Evolutionary conservation across 1,284 basidiomycete species (phyloP).

Genomic region (Apiotrichum sp.): DNA sequence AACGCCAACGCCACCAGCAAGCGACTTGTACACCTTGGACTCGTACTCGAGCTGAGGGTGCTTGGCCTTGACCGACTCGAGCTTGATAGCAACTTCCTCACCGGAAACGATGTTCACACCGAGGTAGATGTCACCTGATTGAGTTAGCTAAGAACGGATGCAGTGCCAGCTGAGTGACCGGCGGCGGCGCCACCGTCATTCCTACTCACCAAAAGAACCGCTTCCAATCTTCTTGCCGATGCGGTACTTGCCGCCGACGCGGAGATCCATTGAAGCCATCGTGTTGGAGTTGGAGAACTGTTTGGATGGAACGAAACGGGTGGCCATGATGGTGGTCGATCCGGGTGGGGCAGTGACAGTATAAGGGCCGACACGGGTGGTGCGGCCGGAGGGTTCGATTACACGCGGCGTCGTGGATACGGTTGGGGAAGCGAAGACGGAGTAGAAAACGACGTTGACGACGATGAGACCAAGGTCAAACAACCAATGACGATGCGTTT

Average conservation of each 20-base stretch:
- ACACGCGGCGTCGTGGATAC: conserved; percentile 3
- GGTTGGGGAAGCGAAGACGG: not conserved
- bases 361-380: not conserved
- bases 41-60: conserved; percentile 99
- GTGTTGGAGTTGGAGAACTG: conserved; percentile 15
- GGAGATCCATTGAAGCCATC: conserved; percentile 68
- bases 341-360: not conserved
- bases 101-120: conserved; percentile 99
- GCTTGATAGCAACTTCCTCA: conserved; percentile 99
- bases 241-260: conserved; percentile 96
- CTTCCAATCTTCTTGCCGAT: conserved; percentile 99
- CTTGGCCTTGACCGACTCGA: conserved; percentile 99
- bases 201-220: conserved; percentile 82
- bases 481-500: not conserved
- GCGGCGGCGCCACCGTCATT: not conserved
- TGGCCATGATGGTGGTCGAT: conserved; percentile 7
- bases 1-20: conserved; percentile 96
- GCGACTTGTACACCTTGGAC: conserved; percentile 92
- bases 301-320: conserved; percentile 4
- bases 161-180: too few relatives aligned
- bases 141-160: too few relatives aligned
- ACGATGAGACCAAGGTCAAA: not conserved
- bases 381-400: not conserved
- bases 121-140: conserved; percentile 91
- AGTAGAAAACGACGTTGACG: not conserved